These are phyloP conservation scores for Xylariaceae sp. DNA, from an alignment of 2,329 filamentous ascomycete genomes.

Conservation along the genomic window DNA sequence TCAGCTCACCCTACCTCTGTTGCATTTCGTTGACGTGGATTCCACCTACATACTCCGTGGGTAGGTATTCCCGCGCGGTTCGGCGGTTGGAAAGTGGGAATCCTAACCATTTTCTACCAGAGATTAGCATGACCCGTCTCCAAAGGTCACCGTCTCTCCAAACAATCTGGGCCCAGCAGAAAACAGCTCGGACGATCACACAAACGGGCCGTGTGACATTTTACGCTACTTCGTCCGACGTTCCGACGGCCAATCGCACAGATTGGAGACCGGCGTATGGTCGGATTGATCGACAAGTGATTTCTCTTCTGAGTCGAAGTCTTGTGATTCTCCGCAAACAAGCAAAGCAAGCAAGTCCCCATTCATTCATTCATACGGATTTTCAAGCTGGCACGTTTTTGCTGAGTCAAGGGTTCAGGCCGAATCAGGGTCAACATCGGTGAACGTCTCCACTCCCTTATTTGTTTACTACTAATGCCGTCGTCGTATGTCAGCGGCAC, in stretches of 20 bases:
- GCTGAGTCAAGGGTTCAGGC: neutral
- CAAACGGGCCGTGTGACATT: neutral
- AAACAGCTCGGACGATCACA: slow-evolving; percentile 4
- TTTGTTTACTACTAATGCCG: neutral
- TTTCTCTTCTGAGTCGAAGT: neutral
- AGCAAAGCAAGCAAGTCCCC: neutral
- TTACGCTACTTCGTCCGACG: slow-evolving; percentile 2
- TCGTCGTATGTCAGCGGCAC: neutral
- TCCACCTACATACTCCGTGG: neutral
- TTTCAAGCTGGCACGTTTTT: slow-evolving; percentile 1
- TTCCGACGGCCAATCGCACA: slow-evolving; percentile 6
- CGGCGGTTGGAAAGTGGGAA: neutral
- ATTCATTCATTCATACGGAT: neutral
- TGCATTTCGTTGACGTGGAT: neutral
- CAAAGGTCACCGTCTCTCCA: slow-evolving; percentile 1
- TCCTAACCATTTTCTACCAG: neutral
- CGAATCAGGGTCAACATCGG: neutral
- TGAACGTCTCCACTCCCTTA: neutral
- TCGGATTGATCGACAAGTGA: neutral
- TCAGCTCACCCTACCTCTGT: slow-evolving; percentile 6
- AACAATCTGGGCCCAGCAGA: slow-evolving; percentile 1
- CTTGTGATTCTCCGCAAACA: neutral
- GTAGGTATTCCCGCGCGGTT: slow-evolving; percentile 11
- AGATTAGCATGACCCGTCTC: slow-evolving; percentile 7
- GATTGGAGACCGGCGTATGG: slow-evolving; percentile 1